Base-by-base conservation (phyloP, 257 asterid genomes). In the Solanum megistacrolobum region DNA sequence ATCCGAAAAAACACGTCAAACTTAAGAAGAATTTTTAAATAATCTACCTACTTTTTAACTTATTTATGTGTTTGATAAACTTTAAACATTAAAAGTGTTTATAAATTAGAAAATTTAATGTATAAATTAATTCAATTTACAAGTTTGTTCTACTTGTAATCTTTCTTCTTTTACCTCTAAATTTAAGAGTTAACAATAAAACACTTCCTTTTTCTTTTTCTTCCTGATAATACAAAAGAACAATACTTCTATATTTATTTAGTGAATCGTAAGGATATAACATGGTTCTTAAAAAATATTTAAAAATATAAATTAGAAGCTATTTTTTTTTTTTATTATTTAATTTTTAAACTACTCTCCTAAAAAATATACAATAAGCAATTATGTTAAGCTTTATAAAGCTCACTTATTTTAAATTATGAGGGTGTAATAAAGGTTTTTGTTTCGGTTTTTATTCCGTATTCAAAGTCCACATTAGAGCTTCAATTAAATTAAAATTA, bases 381-480 rank as follows among this genome's bases (percentile, higher is more conserved):
- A 58, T 8, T 58, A 58, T 58, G 66, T 20, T 20, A 58, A 20
- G 12, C 25, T 58, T 58, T 20, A 58, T 58, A 55, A 55, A 55
- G 7, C 10, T 52, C 62, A 52, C 10, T 52, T 52, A 52, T 52
- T 52, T 52, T 16, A 46, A 46, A 46, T 46, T 46, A 13, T 46
- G 20, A 46, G 58, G 58, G 58, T 4, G 58, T 46, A 46, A 46
- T 46, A 13, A 46, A 46, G 2, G 2, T 43, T 43, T 43, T 1
- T 43, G 4, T 43, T 43, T 1, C 1, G 2, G 2, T 43, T 43
- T 43, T 1, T 43, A 4, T 43, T 43, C 0, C 1, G 3, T 48
- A 48, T 48, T 16, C 3, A 16, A 0, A 55, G n/a, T 55, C 1
- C 4, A 7, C 0, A 20, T 55, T 55, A 55, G 0, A 55, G 0